Conservation (phyloP, 2,329 filamentous ascomycete genomes). For the Colletotrichum lini region DNA sequence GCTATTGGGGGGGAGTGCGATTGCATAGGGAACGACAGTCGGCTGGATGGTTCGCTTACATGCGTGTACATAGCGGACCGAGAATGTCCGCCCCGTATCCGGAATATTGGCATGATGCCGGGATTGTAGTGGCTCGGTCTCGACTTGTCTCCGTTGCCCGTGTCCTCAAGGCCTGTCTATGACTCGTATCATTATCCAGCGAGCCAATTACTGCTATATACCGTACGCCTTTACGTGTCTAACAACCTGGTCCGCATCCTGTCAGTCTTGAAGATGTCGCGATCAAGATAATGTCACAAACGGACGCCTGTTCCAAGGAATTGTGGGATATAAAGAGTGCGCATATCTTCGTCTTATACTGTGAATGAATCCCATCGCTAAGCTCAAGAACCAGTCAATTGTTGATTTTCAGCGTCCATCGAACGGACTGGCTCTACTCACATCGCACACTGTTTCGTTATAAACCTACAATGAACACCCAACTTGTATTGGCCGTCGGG, state of each 20-base stretch:
- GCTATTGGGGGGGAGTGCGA: background rate
- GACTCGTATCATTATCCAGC: no score
- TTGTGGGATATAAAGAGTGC: no score
- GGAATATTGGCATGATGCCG: background rate
- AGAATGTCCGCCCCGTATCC: background rate
- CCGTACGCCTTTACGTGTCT: no score
- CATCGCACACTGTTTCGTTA: background rate
- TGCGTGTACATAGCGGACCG: background rate
- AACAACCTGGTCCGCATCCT: no score
- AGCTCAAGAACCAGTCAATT: background rate
- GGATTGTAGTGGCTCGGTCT: background rate
- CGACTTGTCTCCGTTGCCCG: background rate
- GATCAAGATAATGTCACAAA: no score
- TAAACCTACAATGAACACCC: constrained; percentile 17
- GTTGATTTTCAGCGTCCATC: background rate
- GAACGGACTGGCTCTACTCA: no score
- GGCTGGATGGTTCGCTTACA: background rate
- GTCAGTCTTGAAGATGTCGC: no score
- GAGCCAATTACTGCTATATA: no score
- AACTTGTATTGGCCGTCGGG: background rate
- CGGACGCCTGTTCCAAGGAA: no score
- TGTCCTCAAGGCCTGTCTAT: background rate
- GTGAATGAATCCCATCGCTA: background rate
- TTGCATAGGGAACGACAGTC: background rate
- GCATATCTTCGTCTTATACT: no score